phyloP scores from a whole-genome alignment of 495 filamentous ascomycete species.

The Hypoxylon fragiforme region DNA sequence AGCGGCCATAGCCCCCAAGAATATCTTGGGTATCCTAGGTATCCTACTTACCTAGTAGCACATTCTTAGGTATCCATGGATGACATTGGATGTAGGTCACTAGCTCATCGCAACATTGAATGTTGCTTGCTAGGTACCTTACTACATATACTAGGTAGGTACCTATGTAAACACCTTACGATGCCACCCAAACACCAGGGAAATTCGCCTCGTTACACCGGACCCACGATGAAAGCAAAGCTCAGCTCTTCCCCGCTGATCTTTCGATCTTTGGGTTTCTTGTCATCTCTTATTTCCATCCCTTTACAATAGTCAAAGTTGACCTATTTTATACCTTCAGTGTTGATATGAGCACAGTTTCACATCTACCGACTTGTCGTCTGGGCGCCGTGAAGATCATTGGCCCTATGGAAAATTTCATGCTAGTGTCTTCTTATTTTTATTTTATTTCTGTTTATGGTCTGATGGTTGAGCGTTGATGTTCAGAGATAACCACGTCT shows the following conservation, averaged over 20 bases:
- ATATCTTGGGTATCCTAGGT: slow-evolving; percentile 5
- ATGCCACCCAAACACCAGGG: slow-evolving; percentile 28
- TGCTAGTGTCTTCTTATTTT: slow-evolving; percentile 9
- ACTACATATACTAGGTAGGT: slow-evolving; percentile 9
- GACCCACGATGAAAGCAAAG: neutral
- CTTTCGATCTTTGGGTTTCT: neutral
- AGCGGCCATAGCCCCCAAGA: too few relatives aligned
- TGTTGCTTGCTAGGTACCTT: neutral
- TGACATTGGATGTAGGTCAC: too few relatives aligned
- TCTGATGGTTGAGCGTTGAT: slow-evolving; percentile 9
- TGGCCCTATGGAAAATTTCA: neutral
- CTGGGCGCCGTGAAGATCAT: slow-evolving; percentile 1
- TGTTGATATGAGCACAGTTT: slow-evolving; percentile 1
- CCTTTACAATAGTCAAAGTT: slow-evolving; percentile 1
- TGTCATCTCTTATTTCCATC: neutral
- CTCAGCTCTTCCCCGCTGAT: slow-evolving; percentile 6
- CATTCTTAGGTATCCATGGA: too few relatives aligned
- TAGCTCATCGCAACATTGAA: too few relatives aligned
- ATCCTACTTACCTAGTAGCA: slow-evolving; percentile 3
- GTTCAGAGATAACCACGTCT: too few relatives aligned
- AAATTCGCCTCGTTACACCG: slow-evolving; percentile 11
- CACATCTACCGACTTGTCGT: neutral
- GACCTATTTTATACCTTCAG: neutral
- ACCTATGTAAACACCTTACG: slow-evolving; percentile 8
- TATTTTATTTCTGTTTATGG: too few relatives aligned